These are phyloP conservation scores for Fusarium sp. DNA, from an alignment of 2,329 filamentous ascomycete genomes.

Conservation along the genomic window DNA sequence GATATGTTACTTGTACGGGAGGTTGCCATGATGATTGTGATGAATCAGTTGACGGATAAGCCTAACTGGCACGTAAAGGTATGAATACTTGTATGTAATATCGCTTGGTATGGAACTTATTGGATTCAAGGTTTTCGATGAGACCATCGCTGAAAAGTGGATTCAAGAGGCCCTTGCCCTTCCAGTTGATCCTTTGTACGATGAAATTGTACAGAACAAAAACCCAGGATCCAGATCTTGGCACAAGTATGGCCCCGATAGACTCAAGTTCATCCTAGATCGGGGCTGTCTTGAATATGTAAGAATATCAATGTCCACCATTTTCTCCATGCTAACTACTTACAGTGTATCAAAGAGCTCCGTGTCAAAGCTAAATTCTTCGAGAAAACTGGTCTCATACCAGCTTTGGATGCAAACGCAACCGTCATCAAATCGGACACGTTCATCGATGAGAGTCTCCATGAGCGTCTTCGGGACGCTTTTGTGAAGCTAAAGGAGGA, in stretches of 20 bases:
- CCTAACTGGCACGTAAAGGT: constrained; percentile 41
- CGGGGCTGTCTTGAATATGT: constrained; percentile 31
- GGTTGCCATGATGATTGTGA: constrained; percentile 43
- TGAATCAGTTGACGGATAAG: constrained; percentile 44
- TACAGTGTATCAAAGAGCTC: constrained; percentile 51
- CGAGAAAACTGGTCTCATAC: constrained; percentile 51
- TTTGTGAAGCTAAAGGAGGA: constrained; percentile 34
- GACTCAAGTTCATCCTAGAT: constrained; percentile 19
- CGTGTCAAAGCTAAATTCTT: constrained; percentile 58
- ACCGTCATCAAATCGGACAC: constrained; percentile 39
- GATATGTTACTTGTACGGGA: constrained; percentile 29
- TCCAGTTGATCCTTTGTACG: constrained; percentile 2
- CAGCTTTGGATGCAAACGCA: constrained; percentile 35
- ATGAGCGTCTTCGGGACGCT: constrained; percentile 5
- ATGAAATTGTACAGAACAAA: background rate
- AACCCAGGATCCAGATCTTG: background rate
- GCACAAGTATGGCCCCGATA: background rate
- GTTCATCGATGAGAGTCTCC: constrained; percentile 17
- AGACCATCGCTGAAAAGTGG: constrained; percentile 9
- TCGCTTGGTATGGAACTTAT: background rate
- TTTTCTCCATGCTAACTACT: background rate
- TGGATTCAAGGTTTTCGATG: background rate
- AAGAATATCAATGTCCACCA: background rate
- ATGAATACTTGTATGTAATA: rapidly evolving
- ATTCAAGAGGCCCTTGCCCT: constrained; percentile 27